phyloP scores from a whole-genome alignment of 345 rosid species.

The Gossypium turneri region DNA sequence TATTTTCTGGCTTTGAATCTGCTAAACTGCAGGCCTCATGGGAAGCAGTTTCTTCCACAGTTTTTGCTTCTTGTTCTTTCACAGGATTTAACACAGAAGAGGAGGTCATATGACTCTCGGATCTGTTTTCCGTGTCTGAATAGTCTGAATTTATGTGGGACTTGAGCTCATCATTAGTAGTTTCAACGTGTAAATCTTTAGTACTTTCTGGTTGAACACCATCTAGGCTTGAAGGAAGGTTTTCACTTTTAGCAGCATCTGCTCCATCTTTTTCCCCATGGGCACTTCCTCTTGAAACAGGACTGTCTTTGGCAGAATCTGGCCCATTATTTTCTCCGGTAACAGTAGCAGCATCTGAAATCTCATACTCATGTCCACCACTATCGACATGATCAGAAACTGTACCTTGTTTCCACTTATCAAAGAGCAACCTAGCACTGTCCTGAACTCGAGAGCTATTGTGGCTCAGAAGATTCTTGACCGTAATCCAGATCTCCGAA shows the following conservation, averaged over 20 bases:
- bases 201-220: slow-evolving; percentile 29
- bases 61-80: slow-evolving; percentile 23
- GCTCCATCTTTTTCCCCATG: slow-evolving; percentile 33
- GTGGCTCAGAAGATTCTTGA: slow-evolving; percentile 67
- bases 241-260: slow-evolving; percentile 32
- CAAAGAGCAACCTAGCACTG: slow-evolving; percentile 55
- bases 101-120: slow-evolving; percentile 26
- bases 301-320: slow-evolving; percentile 32
- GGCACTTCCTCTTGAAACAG: slow-evolving; percentile 32
- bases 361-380: slow-evolving; percentile 29
- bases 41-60: slow-evolving; percentile 27
- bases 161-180: slow-evolving; percentile 23
- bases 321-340: slow-evolving; percentile 29
- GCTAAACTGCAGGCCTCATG: slow-evolving; percentile 29
- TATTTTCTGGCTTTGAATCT: slow-evolving; percentile 30
- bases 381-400: slow-evolving; percentile 30
- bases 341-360: slow-evolving; percentile 23
- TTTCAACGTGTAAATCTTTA: slow-evolving; percentile 37
- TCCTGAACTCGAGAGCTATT: slow-evolving; percentile 58
- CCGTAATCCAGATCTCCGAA: slow-evolving; percentile 68
- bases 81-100: slow-evolving; percentile 34
- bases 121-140: slow-evolving; percentile 32
- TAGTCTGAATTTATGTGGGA: slow-evolving; percentile 22
- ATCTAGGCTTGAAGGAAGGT: slow-evolving; percentile 34
- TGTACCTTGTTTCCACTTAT: slow-evolving; percentile 51